Base-by-base conservation (phyloP, 2,329 filamentous ascomycete species). In the Sporothrix euskadiensis region DNA sequence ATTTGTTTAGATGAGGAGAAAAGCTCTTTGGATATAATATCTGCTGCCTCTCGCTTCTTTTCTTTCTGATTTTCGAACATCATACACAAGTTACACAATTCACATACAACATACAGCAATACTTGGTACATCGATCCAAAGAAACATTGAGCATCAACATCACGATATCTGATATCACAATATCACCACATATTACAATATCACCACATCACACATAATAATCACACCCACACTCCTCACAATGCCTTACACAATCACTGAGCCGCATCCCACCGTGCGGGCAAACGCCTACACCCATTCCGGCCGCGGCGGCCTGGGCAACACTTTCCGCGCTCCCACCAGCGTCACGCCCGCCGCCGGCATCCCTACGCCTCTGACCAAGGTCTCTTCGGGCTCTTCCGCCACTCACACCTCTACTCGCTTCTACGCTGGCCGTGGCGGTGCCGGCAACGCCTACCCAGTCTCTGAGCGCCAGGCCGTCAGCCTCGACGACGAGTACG, bases 401-500 rank as follows among this genome's bases (percentile, higher is more conserved):
- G 82, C 81, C 75, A 76, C 85, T 77, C 77, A 81, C 79, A 78
- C 79, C 76, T 75, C 83, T 59, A 81, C 83, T 74, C 85, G 86
- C 82, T 91, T 91, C 85, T 87, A 89, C 83, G 86, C 86, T 12
- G 90, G 90, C 77, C 88, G 90, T 73, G 90, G 90, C 77, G 90
- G 90, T 73, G 89, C 89, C 2, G 90, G 90, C 78, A 92, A 92
- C 83, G 85, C 88, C 75, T 85, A 86, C 80, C 79, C 83, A 61
- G 80, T 84, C 71, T 80, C 82, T 72, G 83, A 88, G 79, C 85
- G 88, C 68, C 85, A 87, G 78, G 85, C 88, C 77, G 86, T 91
- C 81, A 87, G 85, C 74, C 92, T 92, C 81, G 89, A 91, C 80
- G 89, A 91, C 83, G 89, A 91, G 80, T 87, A 89, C 78, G 82